Evolutionary conservation across 176 grass and related monocot genomes (phyloP), one percentile per base, ranked within the genome.

Genomic region (Ampelocalamus luodianensis): DNA sequence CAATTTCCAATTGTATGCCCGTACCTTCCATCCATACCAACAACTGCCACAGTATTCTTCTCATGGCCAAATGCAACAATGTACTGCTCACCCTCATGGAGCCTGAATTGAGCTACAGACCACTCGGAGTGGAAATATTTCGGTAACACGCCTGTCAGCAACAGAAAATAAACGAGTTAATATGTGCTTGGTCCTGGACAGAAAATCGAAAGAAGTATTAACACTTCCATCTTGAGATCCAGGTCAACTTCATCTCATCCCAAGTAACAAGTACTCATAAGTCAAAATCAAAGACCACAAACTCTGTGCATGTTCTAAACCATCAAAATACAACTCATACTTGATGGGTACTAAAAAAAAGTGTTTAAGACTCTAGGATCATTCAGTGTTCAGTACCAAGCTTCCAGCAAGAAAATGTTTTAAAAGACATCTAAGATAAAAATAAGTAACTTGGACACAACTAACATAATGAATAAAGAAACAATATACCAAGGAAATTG

Each of bases 81-180:
- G 58, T 94, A 99, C 39, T 99, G 93, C 56, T 91, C 87, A 20
- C 92, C 92, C 82, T 99, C 97, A n/a, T 93, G 92, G 16, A 99
- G 91, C 65, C 97, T 88, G 74, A 94, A 99, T 50, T 99, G 97
- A 61, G 97, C 97, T 46, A 99, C 93, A 61, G 97, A 99, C 97
- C 97, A 99, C 76, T 99, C 93, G 2, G 97, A 99, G 66, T 99
- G 77, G 93, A 99, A 99, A 88, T 99, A 99, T 91, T 99, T 99
- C 0, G 97, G 97, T 34, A 99, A 77, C 26, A 99, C 93, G 48
- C 97, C 97, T 95, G 36, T 24, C 8, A 84, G 39, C 17, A 43
- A 88, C 7, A 40, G 20, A 42, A 80, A 84, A 83, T 70, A 64
- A 63, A 50, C 22, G 22, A n/a, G 22, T 76, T 44, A 76, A 42